Base-by-base conservation (phyloP, 257 asterid genomes). In the Ehretia macrophylla region DNA sequence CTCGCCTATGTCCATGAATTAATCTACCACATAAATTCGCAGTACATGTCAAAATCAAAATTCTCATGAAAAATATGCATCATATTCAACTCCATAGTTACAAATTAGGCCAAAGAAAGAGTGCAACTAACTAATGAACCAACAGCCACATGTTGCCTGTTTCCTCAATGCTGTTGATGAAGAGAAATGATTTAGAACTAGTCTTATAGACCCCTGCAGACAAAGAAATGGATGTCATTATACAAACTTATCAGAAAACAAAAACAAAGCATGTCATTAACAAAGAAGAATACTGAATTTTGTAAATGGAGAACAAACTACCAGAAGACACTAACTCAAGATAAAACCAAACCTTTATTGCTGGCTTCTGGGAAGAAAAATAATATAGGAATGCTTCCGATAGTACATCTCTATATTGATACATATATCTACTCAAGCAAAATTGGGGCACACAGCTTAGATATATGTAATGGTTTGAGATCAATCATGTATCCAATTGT, bases 131-230 rank as follows among this genome's bases (percentile, higher is more conserved):
- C 44, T 42, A 42, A 11, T 42, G 47, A 42, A 42, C 16, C 12
- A 42, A 4, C 35, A 27, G 35, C 35, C 6, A 27, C 35, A 27
- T 27, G 35, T 6, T 1, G 35, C 35, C 35, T 27, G 35, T 27
- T 27, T 27, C 35, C 35, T 27, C 6, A 10, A 42, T 42, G 47
- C 47, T 10, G 8, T 14, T 42, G 14, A 42, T 2, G 47, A 42
- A 42, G 47, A 42, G 8, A 42, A 42, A 42, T 10, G 4, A 11
- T 42, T 42, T 42, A 11, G 11, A 10, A 42, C 16, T 2, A 1
- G 32, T 49, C 63, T 60, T 50, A 79, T 5, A 79, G 65, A 61
- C 85, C 82, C 77, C 82, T 76, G 78, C 75, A 73, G 59, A 70
- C 32, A 65, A 40, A 63, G 19, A 17, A 52, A 60, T 1, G 14